Percentiles rank a stretch among this genome's conserved stretches.
Evolutionary conservation across 345 rosid genomes (phyloP).

Genomic region (Jatropha curcas): DNA sequence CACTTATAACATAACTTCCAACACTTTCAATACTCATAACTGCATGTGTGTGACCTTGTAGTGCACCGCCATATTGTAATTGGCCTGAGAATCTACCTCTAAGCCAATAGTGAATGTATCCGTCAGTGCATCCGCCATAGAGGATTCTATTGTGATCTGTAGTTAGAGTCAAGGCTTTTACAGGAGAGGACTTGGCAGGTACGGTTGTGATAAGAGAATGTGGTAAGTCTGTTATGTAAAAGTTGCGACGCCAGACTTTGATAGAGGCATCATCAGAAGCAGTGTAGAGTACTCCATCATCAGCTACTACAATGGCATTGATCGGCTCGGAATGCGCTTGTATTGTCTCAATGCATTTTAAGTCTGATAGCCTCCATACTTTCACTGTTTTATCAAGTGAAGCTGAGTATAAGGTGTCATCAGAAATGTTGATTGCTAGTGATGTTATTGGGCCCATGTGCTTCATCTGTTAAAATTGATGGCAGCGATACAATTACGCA

Average conservation of each 20-base stretch:
- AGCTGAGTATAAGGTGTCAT: constrained; percentile 50
- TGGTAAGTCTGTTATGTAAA: constrained; percentile 31
- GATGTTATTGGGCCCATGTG: constrained; percentile 54
- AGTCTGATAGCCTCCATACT: constrained; percentile 56
- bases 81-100: constrained; percentile 49
- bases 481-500: neutral
- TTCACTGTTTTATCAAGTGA: constrained; percentile 53
- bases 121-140: constrained; percentile 58
- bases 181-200: constrained; percentile 49
- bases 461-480: constrained; percentile 31
- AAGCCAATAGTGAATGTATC: constrained; percentile 51
- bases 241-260: constrained; percentile 46
- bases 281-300: constrained; percentile 47
- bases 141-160: constrained; percentile 34
- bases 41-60: constrained; percentile 62
- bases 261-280: constrained; percentile 60
- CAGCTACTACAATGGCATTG: constrained; percentile 41
- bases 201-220: constrained; percentile 45
- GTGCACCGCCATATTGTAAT: constrained; percentile 46
- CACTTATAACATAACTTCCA: constrained; percentile 42
- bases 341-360: constrained; percentile 57
- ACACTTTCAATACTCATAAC: constrained; percentile 47
- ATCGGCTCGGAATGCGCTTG: constrained; percentile 48
- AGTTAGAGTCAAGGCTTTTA: constrained; percentile 44
- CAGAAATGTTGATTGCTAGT: constrained; percentile 44